Conservation (phyloP, 1,284 basidiomycete genomes). For the Pseudozyma pruni region DNA sequence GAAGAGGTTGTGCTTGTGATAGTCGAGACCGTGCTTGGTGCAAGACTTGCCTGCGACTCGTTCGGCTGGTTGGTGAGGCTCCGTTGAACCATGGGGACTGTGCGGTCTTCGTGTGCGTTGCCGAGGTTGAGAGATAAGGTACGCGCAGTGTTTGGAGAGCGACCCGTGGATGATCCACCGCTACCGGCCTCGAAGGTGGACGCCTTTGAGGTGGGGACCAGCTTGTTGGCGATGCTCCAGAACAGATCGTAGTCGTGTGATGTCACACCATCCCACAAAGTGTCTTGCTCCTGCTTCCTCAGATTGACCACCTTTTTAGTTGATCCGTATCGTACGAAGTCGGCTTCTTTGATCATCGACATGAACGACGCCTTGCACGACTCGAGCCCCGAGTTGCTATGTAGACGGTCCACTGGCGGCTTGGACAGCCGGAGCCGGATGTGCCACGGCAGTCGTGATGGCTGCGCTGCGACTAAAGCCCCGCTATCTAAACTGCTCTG, state of each 20-base stretch:
- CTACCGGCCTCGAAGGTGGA: background rate
- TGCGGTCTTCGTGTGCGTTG: constrained; percentile 10
- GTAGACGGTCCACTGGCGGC: constrained; percentile 53
- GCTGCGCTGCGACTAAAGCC: background rate
- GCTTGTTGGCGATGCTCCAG: constrained; percentile 87
- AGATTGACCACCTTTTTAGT: constrained; percentile 59
- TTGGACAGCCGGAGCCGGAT: constrained; percentile 50
- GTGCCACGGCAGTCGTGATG: constrained; percentile 43
- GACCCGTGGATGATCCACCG: background rate
- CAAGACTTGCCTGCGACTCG: constrained; percentile 36
- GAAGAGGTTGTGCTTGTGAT: constrained; percentile 37
- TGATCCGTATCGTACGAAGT: constrained; percentile 61
- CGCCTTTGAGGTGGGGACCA: constrained; percentile 70
- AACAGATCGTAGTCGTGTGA: constrained; percentile 93
- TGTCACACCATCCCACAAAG: constrained; percentile 57
- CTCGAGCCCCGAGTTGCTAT: constrained; percentile 45
- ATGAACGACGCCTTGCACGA: constrained; percentile 57
- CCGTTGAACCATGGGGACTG: constrained; percentile 12
- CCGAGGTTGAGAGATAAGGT: constrained; percentile 28
- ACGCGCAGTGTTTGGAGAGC: constrained; percentile 21
- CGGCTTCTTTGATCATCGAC: constrained; percentile 63
- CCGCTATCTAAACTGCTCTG: background rate
- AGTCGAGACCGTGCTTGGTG: constrained; percentile 39
- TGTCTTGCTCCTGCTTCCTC: constrained; percentile 57
- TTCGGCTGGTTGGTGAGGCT: constrained; percentile 42